phyloP scores from a whole-genome alignment of 257 asterid species.

The Nyctanthes arbortristis region DNA sequence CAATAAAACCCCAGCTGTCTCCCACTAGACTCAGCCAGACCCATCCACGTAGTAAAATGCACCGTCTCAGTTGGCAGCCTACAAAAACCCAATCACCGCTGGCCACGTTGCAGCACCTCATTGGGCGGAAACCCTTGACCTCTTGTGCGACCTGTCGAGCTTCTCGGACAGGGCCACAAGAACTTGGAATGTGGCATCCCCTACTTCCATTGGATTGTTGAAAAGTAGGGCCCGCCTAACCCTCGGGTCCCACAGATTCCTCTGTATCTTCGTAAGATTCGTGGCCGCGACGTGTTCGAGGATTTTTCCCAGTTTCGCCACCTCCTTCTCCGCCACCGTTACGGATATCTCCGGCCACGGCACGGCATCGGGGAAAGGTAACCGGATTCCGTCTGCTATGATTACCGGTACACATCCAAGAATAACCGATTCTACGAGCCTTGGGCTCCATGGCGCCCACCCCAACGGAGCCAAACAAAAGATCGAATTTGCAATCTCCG shows the following conservation, averaged over 20 bases:
- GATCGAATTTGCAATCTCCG: slow-evolving; percentile 71
- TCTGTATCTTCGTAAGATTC: slow-evolving; percentile 59
- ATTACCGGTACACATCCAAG: slow-evolving; percentile 51
- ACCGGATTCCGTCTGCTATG: slow-evolving; percentile 46
- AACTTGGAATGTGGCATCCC: slow-evolving; percentile 94
- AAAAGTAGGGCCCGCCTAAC: slow-evolving; percentile 57
- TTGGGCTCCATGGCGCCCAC: slow-evolving; percentile 65
- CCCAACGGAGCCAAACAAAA: slow-evolving; percentile 66
- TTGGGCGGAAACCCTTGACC: slow-evolving; percentile 44
- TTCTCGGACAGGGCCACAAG: slow-evolving; percentile 38
- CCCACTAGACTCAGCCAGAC: slow-evolving; percentile 24
- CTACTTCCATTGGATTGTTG: slow-evolving; percentile 45
- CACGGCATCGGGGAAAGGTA: slow-evolving; percentile 41
- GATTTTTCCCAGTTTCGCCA: slow-evolving; percentile 49
- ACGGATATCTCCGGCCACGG: slow-evolving; percentile 48
- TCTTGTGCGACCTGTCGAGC: slow-evolving; percentile 46
- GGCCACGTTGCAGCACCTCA: slow-evolving; percentile 23
- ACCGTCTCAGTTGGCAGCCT: slow-evolving; percentile 21
- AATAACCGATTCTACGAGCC: slow-evolving; percentile 51
- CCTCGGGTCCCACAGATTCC: slow-evolving; percentile 55
- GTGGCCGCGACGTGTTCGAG: slow-evolving; percentile 70
- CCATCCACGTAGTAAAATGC: slow-evolving; percentile 23
- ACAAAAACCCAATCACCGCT: background rate
- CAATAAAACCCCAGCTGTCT: slow-evolving; percentile 56
- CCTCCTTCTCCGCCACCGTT: slow-evolving; percentile 54